Base-by-base conservation (phyloP, 345 rosid genomes). In the Erysimum cheiranthoides region DNA sequence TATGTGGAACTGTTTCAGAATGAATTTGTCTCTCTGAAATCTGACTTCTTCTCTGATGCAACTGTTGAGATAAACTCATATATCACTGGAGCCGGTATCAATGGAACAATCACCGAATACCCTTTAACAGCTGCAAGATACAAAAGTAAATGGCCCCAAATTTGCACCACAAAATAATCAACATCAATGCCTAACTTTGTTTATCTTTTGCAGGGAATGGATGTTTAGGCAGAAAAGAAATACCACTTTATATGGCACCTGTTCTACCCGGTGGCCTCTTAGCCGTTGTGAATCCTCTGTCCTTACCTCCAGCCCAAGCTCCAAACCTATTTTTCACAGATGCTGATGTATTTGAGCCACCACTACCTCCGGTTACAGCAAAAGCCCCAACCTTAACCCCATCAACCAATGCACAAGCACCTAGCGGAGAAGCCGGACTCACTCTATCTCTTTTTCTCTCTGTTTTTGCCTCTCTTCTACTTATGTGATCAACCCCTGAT, bases 1-100 rank as follows among this genome's bases (percentile, higher is more conserved):
- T 89, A 87, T 47, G 94, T 85, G 5, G 76, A 82, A 77, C 65
- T 74, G 25, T 89, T 93, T 82, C 79, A 68, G 66, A 93, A 93
- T 58, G 98, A 93, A 80, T 93, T 88, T 74, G 67, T 81, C 11
- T 88, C 93, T 67, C 97, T 68, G 69, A 93, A n/a, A 45, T 93
- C 76, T 93, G 97, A 93, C 78, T 89, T 84, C 80, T 88, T 87
- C 61, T 71, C 97, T 2, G 97, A 93, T 69, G 69, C 91, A 16
- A 89, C 84, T 4, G 88, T 84, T 54, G 94, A 93, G 85, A 56
- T 93, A 59, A 90, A 88, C 84, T 2, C 89, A n/a, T 86, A 38
- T 59, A 63, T 59, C 18, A 0, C 0, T 11, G 84, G 68, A 47
- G 75, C 21, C 2, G n/a, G 65, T 31, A 43, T 90, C 4, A 54